Percentiles rank a stretch among this genome's conserved stretches.
Conservation (phyloP, 208 protist species). For the Trichomonas vaginalis region DNA sequence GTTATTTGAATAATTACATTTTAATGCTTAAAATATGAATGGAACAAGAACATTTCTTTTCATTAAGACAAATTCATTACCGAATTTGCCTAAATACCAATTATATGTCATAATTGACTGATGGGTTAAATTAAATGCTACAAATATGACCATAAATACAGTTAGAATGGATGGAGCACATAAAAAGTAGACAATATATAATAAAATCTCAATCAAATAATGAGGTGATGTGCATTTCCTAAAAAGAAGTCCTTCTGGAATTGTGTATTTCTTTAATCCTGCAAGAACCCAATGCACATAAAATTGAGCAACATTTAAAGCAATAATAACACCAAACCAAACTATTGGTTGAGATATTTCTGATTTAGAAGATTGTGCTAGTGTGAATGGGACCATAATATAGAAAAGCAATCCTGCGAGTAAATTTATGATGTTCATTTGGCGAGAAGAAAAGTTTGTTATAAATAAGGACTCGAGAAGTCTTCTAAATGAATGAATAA, state of each 20-base stretch:
- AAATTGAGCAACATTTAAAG: not conserved
- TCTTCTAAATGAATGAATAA: not conserved
- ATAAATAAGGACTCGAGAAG: not conserved
- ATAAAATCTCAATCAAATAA: not conserved
- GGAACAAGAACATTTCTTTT: not conserved
- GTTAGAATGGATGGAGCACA: not conserved
- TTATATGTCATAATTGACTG: slow-evolving; percentile 1
- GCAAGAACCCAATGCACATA: not conserved
- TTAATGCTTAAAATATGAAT: not conserved
- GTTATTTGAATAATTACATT: not conserved
- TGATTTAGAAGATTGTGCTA: not conserved
- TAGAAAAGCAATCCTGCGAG: not conserved
- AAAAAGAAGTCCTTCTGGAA: not conserved
- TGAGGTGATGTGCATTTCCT: not conserved
- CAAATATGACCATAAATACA: not conserved
- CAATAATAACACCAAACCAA: not conserved
- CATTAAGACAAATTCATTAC: not conserved
- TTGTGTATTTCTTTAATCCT: not conserved
- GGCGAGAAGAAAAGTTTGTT: not conserved
- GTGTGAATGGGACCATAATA: not conserved
- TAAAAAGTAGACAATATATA: not conserved
- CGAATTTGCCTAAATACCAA: not conserved
- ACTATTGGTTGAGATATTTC: not conserved
- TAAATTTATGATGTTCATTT: slow-evolving; percentile 14
- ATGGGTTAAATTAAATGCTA: not conserved